Percentiles rank a stretch among this genome's conserved stretches.
phyloP scores from a whole-genome alignment of 2,329 filamentous ascomycete genomes.

The Lachnellula suecica region DNA sequence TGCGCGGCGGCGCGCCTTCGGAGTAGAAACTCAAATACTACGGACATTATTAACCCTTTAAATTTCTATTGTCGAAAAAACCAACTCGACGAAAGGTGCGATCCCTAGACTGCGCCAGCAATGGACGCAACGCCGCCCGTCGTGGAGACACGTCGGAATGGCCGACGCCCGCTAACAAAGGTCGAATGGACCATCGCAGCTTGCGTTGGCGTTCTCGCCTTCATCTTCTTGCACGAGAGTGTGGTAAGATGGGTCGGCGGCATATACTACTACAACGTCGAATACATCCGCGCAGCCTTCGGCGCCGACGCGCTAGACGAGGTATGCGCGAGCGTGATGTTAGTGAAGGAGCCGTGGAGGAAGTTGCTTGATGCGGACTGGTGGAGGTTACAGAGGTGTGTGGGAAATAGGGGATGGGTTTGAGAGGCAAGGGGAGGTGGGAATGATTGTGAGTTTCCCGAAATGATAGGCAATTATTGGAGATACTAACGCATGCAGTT shows the following conservation, averaged over 20 bases:
- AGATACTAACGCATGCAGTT: constrained; percentile 1
- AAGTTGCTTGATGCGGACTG: constrained; percentile 1
- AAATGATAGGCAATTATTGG: not conserved
- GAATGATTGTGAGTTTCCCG: not conserved
- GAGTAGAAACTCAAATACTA: too few relatives aligned
- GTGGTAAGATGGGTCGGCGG: not conserved
- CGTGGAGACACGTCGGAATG: too few relatives aligned
- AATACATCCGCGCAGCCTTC: constrained; percentile 1
- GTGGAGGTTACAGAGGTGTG: constrained; percentile 5
- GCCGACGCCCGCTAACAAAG: too few relatives aligned
- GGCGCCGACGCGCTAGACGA: not conserved
- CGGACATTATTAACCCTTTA: too few relatives aligned
- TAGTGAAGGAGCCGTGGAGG: constrained; percentile 5
- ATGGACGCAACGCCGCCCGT: too few relatives aligned
- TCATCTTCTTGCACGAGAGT: not conserved
- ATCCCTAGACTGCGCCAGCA: too few relatives aligned
- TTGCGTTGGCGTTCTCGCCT: not conserved
- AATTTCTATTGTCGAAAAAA: too few relatives aligned
- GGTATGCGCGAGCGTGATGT: constrained; percentile 1
- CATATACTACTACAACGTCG: not conserved
- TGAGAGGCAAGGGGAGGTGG: constrained; percentile 5
- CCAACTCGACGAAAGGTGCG: too few relatives aligned
- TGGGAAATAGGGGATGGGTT: constrained; percentile 7
- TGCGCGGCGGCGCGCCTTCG: too few relatives aligned
- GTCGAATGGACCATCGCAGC: too few relatives aligned